Evolutionary conservation across 805 yeast species (phyloP), one percentile per base, ranked within the genome.

Genomic region (Yarrowia osloensis): DNA sequence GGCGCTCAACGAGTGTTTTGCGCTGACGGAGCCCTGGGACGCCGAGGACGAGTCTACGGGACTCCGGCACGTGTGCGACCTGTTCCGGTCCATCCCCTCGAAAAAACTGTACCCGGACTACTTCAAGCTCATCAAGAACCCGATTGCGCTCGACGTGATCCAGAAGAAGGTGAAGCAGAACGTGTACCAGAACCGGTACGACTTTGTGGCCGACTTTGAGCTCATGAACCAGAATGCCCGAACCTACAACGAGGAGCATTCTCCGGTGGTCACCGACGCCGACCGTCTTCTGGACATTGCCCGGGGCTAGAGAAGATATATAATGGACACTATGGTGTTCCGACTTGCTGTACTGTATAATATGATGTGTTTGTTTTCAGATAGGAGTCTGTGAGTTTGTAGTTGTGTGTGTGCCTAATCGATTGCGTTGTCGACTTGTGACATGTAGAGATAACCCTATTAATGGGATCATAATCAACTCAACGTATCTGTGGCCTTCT

Each of bases 81-180:
- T 61, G 40, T 93, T 93, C 78, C 74, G 86, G 72, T 85, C 82
- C 54, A 79, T 89, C 65, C 98, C 98, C 3, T 83, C 93, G 0
- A 83, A 84, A 70, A 84, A 84, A 75, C 74, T 86, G 66, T 94
- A 91, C 75, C 95, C 97, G 0, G 98, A 94, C 77, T 94, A 94
- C 76, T 94, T 88, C 79, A 67, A 81, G 71, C 74, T 88, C 35
- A 88, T 89, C 72, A 77, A 79, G 70, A 77, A 78, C 66, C 92
- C 93, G 2, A 84, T 87, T 26, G 82, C 92, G 1, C 76, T 89
- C 62, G 80, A 80, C 63, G 85, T 81, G 70, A 78, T 89, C 68
- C 79, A 78, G 65, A 82, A 81, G 73, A 81, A 81, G 65, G 73
- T 87, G 66, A 79, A 80, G 22, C 72, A 74, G 28, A 76, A 74